phyloP scores from a whole-genome alignment of 2,329 filamentous ascomycete species.

The Shiraia bambusicola region DNA sequence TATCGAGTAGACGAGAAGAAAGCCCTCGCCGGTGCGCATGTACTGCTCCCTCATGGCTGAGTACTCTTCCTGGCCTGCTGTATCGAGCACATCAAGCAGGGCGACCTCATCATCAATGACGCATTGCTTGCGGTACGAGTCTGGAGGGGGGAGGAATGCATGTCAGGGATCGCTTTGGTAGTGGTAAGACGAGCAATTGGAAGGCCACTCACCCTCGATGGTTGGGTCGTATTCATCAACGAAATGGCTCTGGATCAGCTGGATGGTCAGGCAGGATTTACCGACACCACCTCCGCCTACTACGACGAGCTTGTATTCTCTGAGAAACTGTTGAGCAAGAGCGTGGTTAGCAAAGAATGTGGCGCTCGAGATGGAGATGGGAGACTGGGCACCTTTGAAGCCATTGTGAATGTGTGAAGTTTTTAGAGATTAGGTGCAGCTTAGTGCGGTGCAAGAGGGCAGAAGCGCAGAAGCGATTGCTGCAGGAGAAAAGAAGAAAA shows the following conservation, averaged over 20 bases:
- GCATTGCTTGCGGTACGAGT: constrained; percentile 99
- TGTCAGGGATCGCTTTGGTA: constrained; percentile 1
- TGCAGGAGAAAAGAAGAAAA: background rate
- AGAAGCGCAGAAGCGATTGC: constrained; percentile 6
- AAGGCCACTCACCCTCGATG: constrained; percentile 76
- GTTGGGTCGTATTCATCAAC: constrained; percentile 99
- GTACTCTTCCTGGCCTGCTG: constrained; percentile 98
- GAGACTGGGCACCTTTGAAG: constrained; percentile 41
- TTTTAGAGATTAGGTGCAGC: constrained; percentile 2
- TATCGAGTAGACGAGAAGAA: constrained; percentile 97
- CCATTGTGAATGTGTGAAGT: constrained; percentile 33
- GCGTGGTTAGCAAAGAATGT: constrained; percentile 22
- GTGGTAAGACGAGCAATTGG: constrained; percentile 1
- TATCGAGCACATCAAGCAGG: constrained; percentile 95
- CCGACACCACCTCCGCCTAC: constrained; percentile 97
- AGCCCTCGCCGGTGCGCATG: constrained; percentile 98
- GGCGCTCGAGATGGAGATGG: constrained; percentile 1
- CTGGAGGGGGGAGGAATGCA: constrained; percentile 52
- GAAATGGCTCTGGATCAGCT: constrained; percentile 80
- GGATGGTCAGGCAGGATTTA: constrained; percentile 98
- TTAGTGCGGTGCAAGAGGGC: constrained; percentile 14
- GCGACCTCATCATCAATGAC: constrained; percentile 98
- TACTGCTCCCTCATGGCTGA: constrained; percentile 99
- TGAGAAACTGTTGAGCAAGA: constrained; percentile 47
- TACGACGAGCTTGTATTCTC: constrained; percentile 69